Evolutionary conservation across 164 flowering plant species (phyloP), one percentile per base, ranked within the genome.

Genomic region (grape (Vitis vinifera)): DNA sequence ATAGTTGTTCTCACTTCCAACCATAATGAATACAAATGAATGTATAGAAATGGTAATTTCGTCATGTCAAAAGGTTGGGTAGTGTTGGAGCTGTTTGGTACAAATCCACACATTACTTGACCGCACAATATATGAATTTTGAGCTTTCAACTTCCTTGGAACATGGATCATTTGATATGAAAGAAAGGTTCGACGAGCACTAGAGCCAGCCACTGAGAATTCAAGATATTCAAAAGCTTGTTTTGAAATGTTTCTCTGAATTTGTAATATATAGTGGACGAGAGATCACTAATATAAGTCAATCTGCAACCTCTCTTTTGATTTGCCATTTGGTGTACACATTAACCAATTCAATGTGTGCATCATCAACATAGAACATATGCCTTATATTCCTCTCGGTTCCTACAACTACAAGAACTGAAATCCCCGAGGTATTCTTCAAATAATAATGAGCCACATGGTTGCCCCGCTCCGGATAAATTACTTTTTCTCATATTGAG

Each of bases 21-120:
- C 88, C 91, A 88, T 86, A 51, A 90, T 81, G 73, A 78, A 83
- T 47, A 90, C 93, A 81, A 91, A 91, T 9, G 97, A 87, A 68
- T 87, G 91, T 72, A 78, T 78, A 60, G 66, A 23, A 60, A 78
- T 72, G 19, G 62, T 55, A 6, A 30, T 27, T 23, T 65, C 76
- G 68, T 75, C 68, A 12, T 76, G 55, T 56, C 48, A 68, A 75
- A 78, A 78, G 13, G 76, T 70, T 58, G 73, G 77, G 67, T 71
- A 78, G 76, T 78, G 81, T 69, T 72, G 69, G 19, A 78, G 78
- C 71, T 78, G 76, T 19, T 19, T 19, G 23, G 23, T 19, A 19
- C 23, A 19, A 19, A 19, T 19, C 23, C 23, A 19, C 23, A 19
- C 23, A 19, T 19, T 0, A 19, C 23, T 19, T 19, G 1, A 19